A percentile compares a stretch with the other conserved stretches of the same genome.
Conservation (phyloP, 768 basidiomycete genomes). For the Tylopilus sp. region DNA sequence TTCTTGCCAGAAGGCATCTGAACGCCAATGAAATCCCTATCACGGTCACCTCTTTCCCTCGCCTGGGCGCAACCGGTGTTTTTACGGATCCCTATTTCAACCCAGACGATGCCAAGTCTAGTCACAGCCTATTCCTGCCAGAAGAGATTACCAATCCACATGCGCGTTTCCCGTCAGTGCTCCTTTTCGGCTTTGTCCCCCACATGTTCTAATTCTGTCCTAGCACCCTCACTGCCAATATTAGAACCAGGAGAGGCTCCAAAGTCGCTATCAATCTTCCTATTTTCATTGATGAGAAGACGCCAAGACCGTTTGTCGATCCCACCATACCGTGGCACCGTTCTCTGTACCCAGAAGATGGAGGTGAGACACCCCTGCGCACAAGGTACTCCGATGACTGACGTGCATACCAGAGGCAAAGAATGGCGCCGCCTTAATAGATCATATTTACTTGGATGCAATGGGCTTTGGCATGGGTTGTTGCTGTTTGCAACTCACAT, state of each 20-base stretch:
- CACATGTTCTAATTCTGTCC: slow-evolving; percentile 12
- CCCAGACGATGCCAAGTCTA: slow-evolving; percentile 74
- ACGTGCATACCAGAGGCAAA: slow-evolving; percentile 64
- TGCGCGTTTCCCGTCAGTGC: slow-evolving; percentile 91
- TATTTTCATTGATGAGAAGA: slow-evolving; percentile 82
- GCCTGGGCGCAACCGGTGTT: slow-evolving; percentile 80
- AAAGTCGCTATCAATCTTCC: slow-evolving; percentile 97
- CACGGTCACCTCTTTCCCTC: slow-evolving; percentile 94
- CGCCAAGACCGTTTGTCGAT: slow-evolving; percentile 87
- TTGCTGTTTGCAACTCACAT: slow-evolving; percentile 95
- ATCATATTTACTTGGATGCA: slow-evolving; percentile 97
- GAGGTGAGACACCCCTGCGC: slow-evolving; percentile 47
- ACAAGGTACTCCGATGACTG: slow-evolving; percentile 8
- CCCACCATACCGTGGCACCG: slow-evolving; percentile 90
- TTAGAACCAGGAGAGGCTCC: slow-evolving; percentile 82
- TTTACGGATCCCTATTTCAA: slow-evolving; percentile 91
- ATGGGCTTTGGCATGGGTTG: slow-evolving; percentile 99
- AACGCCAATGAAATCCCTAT: slow-evolving; percentile 84
- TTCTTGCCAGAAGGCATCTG: slow-evolving; percentile 78
- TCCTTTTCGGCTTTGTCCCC: slow-evolving; percentile 8
- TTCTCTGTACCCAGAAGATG: slow-evolving; percentile 77
- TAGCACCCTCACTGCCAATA: slow-evolving; percentile 97
- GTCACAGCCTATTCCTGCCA: slow-evolving; percentile 91
- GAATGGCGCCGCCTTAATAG: slow-evolving; percentile 78
- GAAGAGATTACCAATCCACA: slow-evolving; percentile 97